Percentiles rank a stretch among this genome's conserved stretches.
Conservation (phyloP, 2,329 filamentous ascomycete species). For the Periconia sp. region DNA sequence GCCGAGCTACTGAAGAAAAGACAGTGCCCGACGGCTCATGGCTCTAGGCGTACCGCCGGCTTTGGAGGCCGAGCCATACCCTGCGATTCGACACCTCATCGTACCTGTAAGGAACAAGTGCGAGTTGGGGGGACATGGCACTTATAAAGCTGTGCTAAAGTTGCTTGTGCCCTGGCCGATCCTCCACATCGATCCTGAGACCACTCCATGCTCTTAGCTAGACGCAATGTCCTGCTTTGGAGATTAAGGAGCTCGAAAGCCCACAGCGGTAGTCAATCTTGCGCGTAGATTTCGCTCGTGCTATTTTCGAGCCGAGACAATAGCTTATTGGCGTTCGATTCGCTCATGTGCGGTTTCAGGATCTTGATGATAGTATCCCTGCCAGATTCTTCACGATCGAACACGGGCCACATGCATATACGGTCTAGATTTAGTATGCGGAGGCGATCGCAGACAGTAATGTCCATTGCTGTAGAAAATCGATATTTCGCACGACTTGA, state of each 20-base stretch:
- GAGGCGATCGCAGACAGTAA: no score
- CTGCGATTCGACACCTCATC: background rate
- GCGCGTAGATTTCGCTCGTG: background rate
- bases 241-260: no score
- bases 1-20: background rate
- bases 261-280: no score
- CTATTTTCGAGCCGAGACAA: background rate
- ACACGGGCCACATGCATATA: no score
- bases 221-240: no score
- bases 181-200: background rate
- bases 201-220: no score
- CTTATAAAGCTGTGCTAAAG: conserved; percentile 1
- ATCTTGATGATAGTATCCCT: conserved; percentile 6
- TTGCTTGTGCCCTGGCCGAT: conserved; percentile 1
- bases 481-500: no score
- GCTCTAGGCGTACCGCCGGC: background rate
- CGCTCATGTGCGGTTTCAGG: no score
- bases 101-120: background rate
- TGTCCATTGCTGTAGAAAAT: no score
- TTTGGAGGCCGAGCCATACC: background rate
- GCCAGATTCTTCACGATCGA: conserved; percentile 10
- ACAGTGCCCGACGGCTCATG: background rate
- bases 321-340: background rate
- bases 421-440: no score
- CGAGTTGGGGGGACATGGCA: background rate